These are phyloP conservation scores for Solanum gandarillasii DNA, from an alignment of 257 asterid species.

Conservation along the genomic window DNA sequence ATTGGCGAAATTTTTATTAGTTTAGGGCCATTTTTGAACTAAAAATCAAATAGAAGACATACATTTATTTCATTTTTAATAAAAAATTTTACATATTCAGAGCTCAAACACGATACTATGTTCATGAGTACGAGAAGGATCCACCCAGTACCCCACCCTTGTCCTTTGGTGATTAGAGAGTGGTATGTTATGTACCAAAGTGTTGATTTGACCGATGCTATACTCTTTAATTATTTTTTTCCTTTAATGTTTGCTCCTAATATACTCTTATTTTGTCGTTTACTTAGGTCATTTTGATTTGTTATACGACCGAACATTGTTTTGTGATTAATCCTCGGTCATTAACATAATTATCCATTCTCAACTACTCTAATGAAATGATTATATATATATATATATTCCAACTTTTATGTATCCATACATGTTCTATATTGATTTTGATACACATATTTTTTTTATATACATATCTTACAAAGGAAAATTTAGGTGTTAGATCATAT, in stretches of 20 bases:
- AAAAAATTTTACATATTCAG: not conserved
- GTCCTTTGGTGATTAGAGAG: not conserved
- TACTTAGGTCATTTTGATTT: not conserved
- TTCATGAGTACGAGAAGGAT: not conserved
- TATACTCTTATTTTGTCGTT: not conserved
- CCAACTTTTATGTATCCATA: not conserved
- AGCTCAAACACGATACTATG: not conserved
- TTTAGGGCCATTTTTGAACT: not conserved
- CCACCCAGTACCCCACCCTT: not conserved
- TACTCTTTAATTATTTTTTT: not conserved
- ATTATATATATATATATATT: not conserved
- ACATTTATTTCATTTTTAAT: too few species aligned
- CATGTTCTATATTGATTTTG: not conserved
- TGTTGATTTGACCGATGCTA: not conserved
- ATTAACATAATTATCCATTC: not conserved
- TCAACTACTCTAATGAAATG: not conserved
- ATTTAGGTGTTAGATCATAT: not conserved
- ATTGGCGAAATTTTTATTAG: fast-evolving
- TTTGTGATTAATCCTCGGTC: not conserved
- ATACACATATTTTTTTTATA: not conserved
- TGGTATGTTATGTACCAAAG: not conserved
- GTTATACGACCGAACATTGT: not conserved
- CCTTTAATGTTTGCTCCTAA: not conserved
- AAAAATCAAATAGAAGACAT: not conserved
- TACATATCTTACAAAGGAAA: not conserved